A percentile compares a stretch with the other conserved stretches of the same genome.
phyloP scores from a whole-genome alignment of 2,329 filamentous ascomycete species.

The Xylaria sp. region DNA sequence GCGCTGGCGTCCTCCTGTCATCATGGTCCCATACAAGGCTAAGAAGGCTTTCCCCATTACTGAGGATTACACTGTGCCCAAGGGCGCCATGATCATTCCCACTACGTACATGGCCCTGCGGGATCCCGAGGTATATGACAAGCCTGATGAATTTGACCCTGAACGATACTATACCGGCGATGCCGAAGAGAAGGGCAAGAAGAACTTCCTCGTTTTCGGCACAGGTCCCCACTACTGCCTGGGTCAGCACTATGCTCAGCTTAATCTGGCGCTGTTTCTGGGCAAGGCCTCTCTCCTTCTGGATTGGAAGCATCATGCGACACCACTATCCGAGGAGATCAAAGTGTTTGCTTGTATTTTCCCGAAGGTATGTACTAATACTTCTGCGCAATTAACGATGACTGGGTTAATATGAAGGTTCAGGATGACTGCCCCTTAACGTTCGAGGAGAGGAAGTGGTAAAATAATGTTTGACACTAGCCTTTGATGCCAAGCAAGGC shows the following conservation, averaged over 20 bases:
- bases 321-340: conserved; percentile 88
- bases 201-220: conserved; percentile 98
- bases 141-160: conserved; percentile 89
- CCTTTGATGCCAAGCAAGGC: conserved; percentile 14
- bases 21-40: conserved; percentile 95
- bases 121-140: conserved; percentile 90
- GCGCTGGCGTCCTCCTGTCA: conserved; percentile 92
- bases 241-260: conserved; percentile 89
- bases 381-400: conserved; percentile 15
- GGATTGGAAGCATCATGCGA: conserved; percentile 91
- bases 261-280: conserved; percentile 89
- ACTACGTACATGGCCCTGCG: conserved; percentile 91
- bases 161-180: conserved; percentile 92
- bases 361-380: conserved; percentile 76
- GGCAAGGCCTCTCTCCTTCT: conserved; percentile 89
- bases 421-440: conserved; percentile 87
- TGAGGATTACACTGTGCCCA: conserved; percentile 88
- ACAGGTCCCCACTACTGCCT: conserved; percentile 97
- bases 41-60: conserved; percentile 97
- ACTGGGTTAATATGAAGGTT: conserved; percentile 42
- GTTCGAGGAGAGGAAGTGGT: conserved; percentile 69
- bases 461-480: conserved; percentile 32
- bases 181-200: conserved; percentile 84
- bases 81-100: conserved; percentile 93
- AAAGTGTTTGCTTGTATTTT: conserved; percentile 99